Evolutionary conservation across 495 filamentous ascomycete species (phyloP), one percentile per base, ranked within the genome.

Genomic region (Podospora didyma): DNA sequence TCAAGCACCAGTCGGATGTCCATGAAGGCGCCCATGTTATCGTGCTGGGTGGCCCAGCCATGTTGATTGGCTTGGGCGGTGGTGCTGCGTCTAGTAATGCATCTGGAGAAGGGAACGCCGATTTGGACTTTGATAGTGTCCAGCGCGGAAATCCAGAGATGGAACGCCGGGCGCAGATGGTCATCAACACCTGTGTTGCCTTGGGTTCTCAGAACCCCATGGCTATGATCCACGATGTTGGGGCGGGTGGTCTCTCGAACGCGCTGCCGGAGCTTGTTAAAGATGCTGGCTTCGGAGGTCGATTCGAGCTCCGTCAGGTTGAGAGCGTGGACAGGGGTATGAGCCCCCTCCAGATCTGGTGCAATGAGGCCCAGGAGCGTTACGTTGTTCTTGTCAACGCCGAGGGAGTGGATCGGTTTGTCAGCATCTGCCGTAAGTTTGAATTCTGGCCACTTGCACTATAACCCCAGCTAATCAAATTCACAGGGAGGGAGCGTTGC

Each of bases 281-380:
- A 58, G 94, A 98, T 68, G 89, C 92, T 24, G 88, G 89, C 0
- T 83, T 89, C 51, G 94, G 94, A 28, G 94, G 89, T 20, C 84
- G 80, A 2, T 96, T 98, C 61, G 94, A 97, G 69, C 82, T 98
- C 1, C 83, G 95, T 51, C 88, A 97, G 65, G 79, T 98, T 20
- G 92, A 96, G 61, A 96, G 80, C 66, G 88, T 90, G 0, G 95
- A 97, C 68, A 81, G 76, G 37, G 86, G 90, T 63, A 92, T 97
- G 89, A 96, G 90, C 68, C 92, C 93, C 21, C 81, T 96, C 64
- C 88, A 97, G 68, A 96, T 97, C 35, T 97, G 92, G 93, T 96
- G 92, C 73, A 93, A 89, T 61, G 92, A 97, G 63, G 95, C 94
- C 2, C 94, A 98, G 63, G 94, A 98, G 71, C 79, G 94, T 65